Evolutionary conservation across 164 flowering plant species (phyloP).

Genomic region (Aristolochia californica): DNA sequence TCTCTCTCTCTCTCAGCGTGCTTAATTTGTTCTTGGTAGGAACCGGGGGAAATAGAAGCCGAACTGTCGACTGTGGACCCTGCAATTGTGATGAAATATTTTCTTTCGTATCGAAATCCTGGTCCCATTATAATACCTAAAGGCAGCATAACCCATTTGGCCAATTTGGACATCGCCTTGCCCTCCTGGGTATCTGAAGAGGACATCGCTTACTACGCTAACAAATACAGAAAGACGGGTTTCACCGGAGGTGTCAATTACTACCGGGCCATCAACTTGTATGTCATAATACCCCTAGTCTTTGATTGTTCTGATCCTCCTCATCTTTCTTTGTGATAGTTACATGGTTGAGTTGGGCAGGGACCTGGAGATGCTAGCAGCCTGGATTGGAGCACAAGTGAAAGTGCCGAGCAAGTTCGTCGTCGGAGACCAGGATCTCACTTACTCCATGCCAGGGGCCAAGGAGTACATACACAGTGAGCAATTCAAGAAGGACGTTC

Average conservation of each 20-base stretch:
- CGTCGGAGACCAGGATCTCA: slow-evolving; percentile 31
- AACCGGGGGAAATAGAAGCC: slow-evolving; percentile 45
- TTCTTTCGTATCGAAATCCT: slow-evolving; percentile 17
- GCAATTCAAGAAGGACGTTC: slow-evolving; percentile 15
- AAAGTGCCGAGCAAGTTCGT: slow-evolving; percentile 35
- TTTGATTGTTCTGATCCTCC: not conserved
- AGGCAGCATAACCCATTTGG: not conserved
- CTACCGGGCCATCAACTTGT: slow-evolving; percentile 45
- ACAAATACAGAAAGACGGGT: slow-evolving; percentile 37
- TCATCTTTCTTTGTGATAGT: too few species aligned
- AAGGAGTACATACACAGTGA: slow-evolving; percentile 23
- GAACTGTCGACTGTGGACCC: slow-evolving; percentile 37
- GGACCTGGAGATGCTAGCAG: slow-evolving; percentile 37
- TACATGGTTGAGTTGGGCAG: slow-evolving; percentile 12
- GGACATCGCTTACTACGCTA: slow-evolving; percentile 28
- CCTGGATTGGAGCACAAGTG: slow-evolving; percentile 36
- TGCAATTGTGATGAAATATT: slow-evolving; percentile 33
- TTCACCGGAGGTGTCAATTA: slow-evolving; percentile 46
- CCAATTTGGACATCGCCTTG: slow-evolving; percentile 4
- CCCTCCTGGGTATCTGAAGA: slow-evolving; percentile 50
- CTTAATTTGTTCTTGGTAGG: slow-evolving; percentile 8
- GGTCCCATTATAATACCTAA: slow-evolving; percentile 30
- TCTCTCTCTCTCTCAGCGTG: not conserved
- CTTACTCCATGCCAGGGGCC: slow-evolving; percentile 18
- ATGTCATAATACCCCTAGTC: slow-evolving; percentile 6